A percentile compares a stretch with the other conserved stretches of the same genome.
phyloP scores from a whole-genome alignment of 2,329 filamentous ascomycete genomes.

The Ceratocystis ficicola region DNA sequence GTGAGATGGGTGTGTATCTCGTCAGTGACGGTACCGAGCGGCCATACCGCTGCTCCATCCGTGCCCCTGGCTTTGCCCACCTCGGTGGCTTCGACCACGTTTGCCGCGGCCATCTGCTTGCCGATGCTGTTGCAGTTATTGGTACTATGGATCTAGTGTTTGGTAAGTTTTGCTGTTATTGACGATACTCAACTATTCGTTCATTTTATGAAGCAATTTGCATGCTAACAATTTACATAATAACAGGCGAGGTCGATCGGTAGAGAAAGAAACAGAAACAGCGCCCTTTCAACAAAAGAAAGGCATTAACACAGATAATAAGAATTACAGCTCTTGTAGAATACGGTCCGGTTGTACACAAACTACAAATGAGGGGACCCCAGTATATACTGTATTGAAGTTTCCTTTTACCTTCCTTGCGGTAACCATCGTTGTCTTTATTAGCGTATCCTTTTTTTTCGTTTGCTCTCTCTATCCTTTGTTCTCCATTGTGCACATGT shows the following conservation, averaged over 20 bases:
- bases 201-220: conserved; percentile 28
- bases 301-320: conserved; percentile 22
- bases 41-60: conserved; percentile 94
- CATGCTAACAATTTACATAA: neutral
- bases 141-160: conserved; percentile 83
- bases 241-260: conserved; percentile 48
- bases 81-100: conserved; percentile 89
- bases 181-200: too few species aligned
- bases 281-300: conserved; percentile 19
- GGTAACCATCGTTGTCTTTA: neutral
- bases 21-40: conserved; percentile 94
- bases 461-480: neutral
- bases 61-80: conserved; percentile 93
- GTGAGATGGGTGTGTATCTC: conserved; percentile 96
- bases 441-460: neutral
- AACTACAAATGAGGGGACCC: conserved; percentile 23
- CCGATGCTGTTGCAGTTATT: conserved; percentile 93
- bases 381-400: conserved; percentile 26
- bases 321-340: conserved; percentile 16
- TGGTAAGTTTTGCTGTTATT: conserved; percentile 41
- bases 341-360: conserved; percentile 24
- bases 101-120: conserved; percentile 79
- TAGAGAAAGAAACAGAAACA: conserved; percentile 29
- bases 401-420: conserved; percentile 20
- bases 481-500: neutral